phyloP scores from a whole-genome alignment of 2,329 filamentous ascomycete genomes.

The Colletotrichum sp. region DNA sequence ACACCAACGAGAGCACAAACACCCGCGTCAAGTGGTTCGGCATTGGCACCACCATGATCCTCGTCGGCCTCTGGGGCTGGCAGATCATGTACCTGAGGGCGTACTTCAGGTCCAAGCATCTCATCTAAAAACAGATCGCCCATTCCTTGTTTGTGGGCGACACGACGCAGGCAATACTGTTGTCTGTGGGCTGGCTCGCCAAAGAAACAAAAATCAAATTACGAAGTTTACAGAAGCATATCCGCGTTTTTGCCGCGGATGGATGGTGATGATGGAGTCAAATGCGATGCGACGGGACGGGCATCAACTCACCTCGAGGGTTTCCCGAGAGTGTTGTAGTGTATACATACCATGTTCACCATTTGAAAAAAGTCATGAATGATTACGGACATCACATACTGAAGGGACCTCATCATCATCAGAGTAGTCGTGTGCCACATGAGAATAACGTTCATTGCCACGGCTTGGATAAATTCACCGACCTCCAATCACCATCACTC shows the following conservation, averaged over 20 bases:
- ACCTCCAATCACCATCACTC: not conserved
- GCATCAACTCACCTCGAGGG: conserved; percentile 15
- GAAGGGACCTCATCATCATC: not conserved
- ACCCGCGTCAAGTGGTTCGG: conserved; percentile 99
- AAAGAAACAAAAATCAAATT: not conserved
- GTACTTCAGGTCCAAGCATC: conserved; percentile 89
- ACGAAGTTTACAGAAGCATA: conserved; percentile 5
- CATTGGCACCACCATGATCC: conserved; percentile 87
- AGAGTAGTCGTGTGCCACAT: not conserved
- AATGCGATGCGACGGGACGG: conserved; percentile 10
- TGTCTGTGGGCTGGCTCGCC: not conserved
- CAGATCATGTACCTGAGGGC: conserved; percentile 97
- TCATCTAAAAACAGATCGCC: conserved; percentile 53
- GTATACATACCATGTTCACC: conserved; percentile 17
- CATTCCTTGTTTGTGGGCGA: not conserved
- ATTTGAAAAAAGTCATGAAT: conserved; percentile 20
- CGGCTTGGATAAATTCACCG: not conserved
- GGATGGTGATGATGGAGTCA: conserved; percentile 1
- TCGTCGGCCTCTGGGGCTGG: conserved; percentile 90
- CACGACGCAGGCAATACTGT: not conserved
- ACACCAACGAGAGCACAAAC: conserved; percentile 99
- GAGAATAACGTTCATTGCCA: not conserved
- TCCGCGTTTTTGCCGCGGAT: not conserved
- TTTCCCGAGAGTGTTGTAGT: conserved; percentile 19
- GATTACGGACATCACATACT: conserved; percentile 12